Percentiles rank a stretch among this genome's conserved stretches.
phyloP scores from a whole-genome alignment of 371 early-diverging fungal species.

The Mortierella sp. region DNA sequence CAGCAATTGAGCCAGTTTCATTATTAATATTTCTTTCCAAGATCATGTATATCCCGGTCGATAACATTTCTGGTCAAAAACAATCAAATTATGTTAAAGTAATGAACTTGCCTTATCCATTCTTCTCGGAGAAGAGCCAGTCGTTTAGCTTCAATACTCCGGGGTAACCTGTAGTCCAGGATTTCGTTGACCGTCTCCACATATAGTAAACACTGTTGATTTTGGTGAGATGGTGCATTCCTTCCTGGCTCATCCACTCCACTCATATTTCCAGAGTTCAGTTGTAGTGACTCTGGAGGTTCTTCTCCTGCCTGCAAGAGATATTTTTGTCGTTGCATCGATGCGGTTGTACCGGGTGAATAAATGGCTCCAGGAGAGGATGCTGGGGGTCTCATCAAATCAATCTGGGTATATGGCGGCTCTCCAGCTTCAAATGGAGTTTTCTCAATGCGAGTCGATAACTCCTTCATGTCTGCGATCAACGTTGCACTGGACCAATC shows the following conservation, averaged over 20 bases:
- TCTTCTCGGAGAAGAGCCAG: constrained; percentile 43
- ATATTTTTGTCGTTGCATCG: constrained; percentile 28
- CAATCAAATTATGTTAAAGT: neutral
- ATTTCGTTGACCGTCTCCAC: constrained; percentile 51
- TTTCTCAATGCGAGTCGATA: constrained; percentile 17
- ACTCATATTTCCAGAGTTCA: constrained; percentile 6
- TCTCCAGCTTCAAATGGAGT: neutral
- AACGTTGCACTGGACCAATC: constrained; percentile 46
- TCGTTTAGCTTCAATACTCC: constrained; percentile 37
- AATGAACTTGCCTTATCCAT: constrained; percentile 41
- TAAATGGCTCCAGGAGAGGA: constrained; percentile 22
- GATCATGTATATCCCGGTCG: neutral
- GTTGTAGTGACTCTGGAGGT: constrained; percentile 34
- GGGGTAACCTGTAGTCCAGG: constrained; percentile 42
- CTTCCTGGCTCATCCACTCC: constrained; percentile 13
- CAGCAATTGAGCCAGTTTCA: neutral
- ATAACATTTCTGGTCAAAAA: neutral
- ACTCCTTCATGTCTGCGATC: constrained; percentile 23
- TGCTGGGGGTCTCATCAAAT: constrained; percentile 5
- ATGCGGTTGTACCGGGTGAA: constrained; percentile 18
- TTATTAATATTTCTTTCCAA: neutral
- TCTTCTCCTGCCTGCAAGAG: constrained; percentile 52
- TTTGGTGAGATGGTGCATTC: neutral
- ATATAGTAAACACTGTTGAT: constrained; percentile 22
- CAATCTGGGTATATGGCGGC: neutral